A percentile compares a stretch with the other conserved stretches of the same genome.
phyloP scores from a whole-genome alignment of 306 rosid species.

The Spatholobus suberectus region DNA sequence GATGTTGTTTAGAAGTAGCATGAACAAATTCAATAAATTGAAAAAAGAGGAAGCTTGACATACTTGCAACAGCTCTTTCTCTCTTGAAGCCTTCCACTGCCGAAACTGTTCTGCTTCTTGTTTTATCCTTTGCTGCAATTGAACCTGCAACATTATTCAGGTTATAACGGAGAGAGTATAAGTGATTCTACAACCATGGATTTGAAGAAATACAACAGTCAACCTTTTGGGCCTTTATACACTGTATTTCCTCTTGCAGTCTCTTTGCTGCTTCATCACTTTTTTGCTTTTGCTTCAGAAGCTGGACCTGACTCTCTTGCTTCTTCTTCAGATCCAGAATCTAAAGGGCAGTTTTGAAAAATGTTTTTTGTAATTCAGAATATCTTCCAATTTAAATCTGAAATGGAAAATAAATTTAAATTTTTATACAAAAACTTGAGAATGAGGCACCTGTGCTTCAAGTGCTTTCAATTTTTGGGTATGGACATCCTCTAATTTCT shows the following conservation, averaged over 20 bases:
- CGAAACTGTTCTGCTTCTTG: slow-evolving; percentile 99
- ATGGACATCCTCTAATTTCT: slow-evolving; percentile 87
- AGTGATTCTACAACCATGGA: slow-evolving; percentile 29
- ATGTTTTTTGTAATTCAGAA: slow-evolving; percentile 31
- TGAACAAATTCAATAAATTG: slow-evolving; percentile 19
- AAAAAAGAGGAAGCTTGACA: slow-evolving; percentile 39
- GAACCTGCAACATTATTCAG: slow-evolving; percentile 67
- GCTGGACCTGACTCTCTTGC: slow-evolving; percentile 98
- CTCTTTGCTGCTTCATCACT: slow-evolving; percentile 98
- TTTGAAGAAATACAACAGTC: slow-evolving; percentile 40
- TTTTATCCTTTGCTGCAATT: slow-evolving; percentile 93
- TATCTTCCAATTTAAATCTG: slow-evolving; percentile 27
- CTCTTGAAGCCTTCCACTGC: slow-evolving; percentile 99
- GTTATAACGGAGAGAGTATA: slow-evolving; percentile 22
- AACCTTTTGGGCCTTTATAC: slow-evolving; percentile 98
- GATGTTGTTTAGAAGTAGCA: slow-evolving; percentile 17
- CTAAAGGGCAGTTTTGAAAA: slow-evolving; percentile 55
- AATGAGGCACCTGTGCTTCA: slow-evolving; percentile 80
- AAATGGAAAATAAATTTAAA: slow-evolving; percentile 7
- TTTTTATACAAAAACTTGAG: neutral
- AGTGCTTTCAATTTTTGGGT: slow-evolving; percentile 91
- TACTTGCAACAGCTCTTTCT: slow-evolving; percentile 97
- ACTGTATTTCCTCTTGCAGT: slow-evolving; percentile 97
- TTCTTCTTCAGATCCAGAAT: slow-evolving; percentile 95
- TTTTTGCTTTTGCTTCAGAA: slow-evolving; percentile 97